phyloP scores from a whole-genome alignment of 2,329 filamentous ascomycete species.

The Beauveria varroae region DNA sequence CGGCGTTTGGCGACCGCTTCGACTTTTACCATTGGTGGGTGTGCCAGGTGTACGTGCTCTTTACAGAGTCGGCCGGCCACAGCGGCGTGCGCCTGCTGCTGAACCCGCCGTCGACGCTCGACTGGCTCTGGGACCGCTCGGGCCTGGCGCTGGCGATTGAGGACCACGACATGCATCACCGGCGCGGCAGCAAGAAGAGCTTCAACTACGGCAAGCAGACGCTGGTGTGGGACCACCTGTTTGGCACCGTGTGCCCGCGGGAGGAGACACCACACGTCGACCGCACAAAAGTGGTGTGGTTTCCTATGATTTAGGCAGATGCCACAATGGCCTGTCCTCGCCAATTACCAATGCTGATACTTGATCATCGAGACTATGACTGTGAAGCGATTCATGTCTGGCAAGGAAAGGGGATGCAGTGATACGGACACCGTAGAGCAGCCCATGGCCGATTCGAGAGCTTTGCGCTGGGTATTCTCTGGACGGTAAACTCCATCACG shows the following conservation, averaged over 20 bases:
- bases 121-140: slow-evolving; percentile 23
- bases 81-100: slow-evolving; percentile 28
- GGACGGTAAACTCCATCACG: too few relatives aligned
- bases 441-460: background rate
- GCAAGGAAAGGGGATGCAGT: background rate
- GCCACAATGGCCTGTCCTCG: background rate
- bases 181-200: slow-evolving; percentile 18
- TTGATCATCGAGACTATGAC: too few relatives aligned
- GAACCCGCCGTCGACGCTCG: slow-evolving; percentile 23
- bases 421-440: background rate
- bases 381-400: background rate
- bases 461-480: background rate
- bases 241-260: slow-evolving; percentile 25
- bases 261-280: slow-evolving; percentile 28
- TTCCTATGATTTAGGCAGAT: slow-evolving; percentile 18
- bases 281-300: slow-evolving; percentile 17
- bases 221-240: slow-evolving; percentile 24
- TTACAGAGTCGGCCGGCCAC: slow-evolving; percentile 30
- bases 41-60: slow-evolving; percentile 35
- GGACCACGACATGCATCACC: slow-evolving; percentile 27
- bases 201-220: slow-evolving; percentile 30
- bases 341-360: too few relatives aligned
- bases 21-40: slow-evolving; percentile 41
- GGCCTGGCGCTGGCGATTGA: slow-evolving; percentile 30
- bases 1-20: slow-evolving; percentile 28